Evolutionary conservation across 2,329 filamentous ascomycete species (phyloP).

Genomic region (Volutella citrinella): DNA sequence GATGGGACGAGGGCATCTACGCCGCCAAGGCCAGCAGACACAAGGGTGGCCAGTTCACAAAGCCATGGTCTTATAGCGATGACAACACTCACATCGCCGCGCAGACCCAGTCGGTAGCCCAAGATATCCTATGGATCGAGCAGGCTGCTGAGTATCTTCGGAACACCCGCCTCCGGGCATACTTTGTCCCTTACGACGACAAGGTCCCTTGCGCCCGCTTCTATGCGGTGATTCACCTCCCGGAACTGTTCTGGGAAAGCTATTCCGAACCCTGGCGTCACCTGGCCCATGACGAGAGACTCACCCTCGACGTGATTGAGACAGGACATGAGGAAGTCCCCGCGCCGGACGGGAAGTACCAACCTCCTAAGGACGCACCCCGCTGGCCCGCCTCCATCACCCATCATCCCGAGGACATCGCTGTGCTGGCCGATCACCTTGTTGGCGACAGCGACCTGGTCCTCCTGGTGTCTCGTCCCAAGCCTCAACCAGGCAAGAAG

Average conservation of each 20-base stretch:
- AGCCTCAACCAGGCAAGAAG: not conserved
- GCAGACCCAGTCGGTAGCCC: slow-evolving; percentile 5
- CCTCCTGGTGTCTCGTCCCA: not conserved
- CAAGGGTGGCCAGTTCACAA: no score
- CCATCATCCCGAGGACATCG: not conserved
- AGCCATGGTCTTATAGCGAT: no score
- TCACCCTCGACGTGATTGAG: not conserved
- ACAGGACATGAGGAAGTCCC: not conserved
- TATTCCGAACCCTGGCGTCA: not conserved
- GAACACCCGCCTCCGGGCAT: not conserved
- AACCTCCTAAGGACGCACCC: not conserved
- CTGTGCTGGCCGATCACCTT: not conserved
- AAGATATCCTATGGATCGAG: slow-evolving; percentile 10
- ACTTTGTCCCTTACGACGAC: slow-evolving; percentile 2
- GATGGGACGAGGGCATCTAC: no score
- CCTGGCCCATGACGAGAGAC: not conserved
- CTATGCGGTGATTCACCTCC: not conserved
- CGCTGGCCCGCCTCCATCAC: no score
- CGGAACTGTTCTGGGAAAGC: not conserved
- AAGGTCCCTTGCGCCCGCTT: not conserved
- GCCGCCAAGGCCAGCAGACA: no score
- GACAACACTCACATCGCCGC: slow-evolving; percentile 7
- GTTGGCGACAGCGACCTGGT: not conserved
- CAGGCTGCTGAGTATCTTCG: not conserved
- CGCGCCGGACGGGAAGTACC: not conserved